Percentiles rank a stretch among this genome's conserved stretches.
These are phyloP conservation scores for Pyrenochaeta sp. DNA, from an alignment of 2,329 filamentous ascomycete genomes.

Conservation along the genomic window DNA sequence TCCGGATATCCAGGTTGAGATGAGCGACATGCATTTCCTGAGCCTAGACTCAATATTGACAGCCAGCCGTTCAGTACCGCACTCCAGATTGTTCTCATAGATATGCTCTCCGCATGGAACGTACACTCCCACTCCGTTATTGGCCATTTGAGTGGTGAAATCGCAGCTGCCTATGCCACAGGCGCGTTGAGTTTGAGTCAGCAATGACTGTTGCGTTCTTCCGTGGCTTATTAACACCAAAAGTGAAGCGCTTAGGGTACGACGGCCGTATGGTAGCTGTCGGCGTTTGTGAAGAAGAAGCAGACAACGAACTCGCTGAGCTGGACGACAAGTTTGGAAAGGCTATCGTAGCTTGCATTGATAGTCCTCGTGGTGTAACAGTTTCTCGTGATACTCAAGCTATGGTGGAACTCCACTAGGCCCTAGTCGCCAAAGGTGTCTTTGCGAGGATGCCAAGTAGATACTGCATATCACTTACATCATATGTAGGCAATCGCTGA, in stretches of 20 bases:
- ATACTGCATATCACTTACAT: slow-evolving; percentile 56
- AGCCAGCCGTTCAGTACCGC: slow-evolving; percentile 30
- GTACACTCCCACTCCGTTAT: slow-evolving; percentile 20
- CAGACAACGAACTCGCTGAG: too few species aligned
- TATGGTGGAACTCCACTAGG: slow-evolving; percentile 42
- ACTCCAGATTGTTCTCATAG: slow-evolving; percentile 31
- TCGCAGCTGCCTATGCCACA: slow-evolving; percentile 30
- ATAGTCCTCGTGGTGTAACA: slow-evolving; percentile 53
- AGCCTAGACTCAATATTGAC: too few species aligned
- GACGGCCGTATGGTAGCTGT: slow-evolving; percentile 1
- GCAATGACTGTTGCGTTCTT: slow-evolving; percentile 19
- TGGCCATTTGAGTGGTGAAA: slow-evolving; percentile 37
- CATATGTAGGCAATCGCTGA: slow-evolving; percentile 45
- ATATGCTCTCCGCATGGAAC: slow-evolving; percentile 17
- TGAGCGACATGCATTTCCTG: slow-evolving; percentile 1
- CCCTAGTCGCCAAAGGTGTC: slow-evolving; percentile 41
- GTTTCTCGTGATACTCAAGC: slow-evolving; percentile 53
- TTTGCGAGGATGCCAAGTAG: slow-evolving; percentile 50
- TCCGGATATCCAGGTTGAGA: slow-evolving; percentile 5
- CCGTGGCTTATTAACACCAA: slow-evolving; percentile 7
- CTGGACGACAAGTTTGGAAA: slow-evolving; percentile 21
- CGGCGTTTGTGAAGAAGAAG: slow-evolving; percentile 2
- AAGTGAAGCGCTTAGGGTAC: background rate
- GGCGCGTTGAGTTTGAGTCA: slow-evolving; percentile 11
- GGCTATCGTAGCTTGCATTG: slow-evolving; percentile 38